These are phyloP conservation scores for Pseudofabraea citricarpa DNA, from an alignment of 2,329 filamentous ascomycete genomes.

Conservation along the genomic window DNA sequence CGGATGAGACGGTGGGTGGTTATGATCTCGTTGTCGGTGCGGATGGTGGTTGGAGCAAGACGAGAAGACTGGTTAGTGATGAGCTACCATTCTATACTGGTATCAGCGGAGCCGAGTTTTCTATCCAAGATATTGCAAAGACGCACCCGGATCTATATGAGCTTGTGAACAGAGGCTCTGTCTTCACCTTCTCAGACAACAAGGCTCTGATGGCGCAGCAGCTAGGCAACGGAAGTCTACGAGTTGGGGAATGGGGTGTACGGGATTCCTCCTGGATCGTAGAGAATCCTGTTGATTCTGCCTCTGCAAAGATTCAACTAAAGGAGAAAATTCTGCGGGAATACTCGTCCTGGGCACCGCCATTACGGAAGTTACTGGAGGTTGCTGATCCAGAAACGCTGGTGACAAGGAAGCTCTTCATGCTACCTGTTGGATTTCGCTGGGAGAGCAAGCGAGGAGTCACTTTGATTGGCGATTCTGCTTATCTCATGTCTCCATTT, in stretches of 20 bases:
- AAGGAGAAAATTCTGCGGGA: neutral
- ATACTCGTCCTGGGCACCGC: neutral
- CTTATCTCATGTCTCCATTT: conserved; percentile 39
- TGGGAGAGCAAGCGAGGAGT: conserved; percentile 24
- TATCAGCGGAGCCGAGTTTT: neutral
- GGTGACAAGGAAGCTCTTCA: conserved; percentile 2
- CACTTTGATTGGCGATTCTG: conserved; percentile 42
- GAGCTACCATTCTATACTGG: conserved; percentile 32
- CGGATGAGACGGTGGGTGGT: too few species aligned
- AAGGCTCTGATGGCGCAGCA: conserved; percentile 23
- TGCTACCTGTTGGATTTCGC: conserved; percentile 4
- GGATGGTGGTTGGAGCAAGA: conserved; percentile 32
- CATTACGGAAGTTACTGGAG: conserved; percentile 8
- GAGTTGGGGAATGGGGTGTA: conserved; percentile 15
- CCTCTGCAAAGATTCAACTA: neutral
- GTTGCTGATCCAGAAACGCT: conserved; percentile 18
- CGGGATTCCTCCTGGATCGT: too few species aligned
- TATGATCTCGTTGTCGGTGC: conserved; percentile 33
- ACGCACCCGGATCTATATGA: conserved; percentile 19
- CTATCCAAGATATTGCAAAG: conserved; percentile 15
- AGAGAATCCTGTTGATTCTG: neutral
- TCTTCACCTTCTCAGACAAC: conserved; percentile 17
- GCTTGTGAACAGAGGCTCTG: conserved; percentile 20
- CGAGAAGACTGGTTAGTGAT: conserved; percentile 25
- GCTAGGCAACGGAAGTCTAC: conserved; percentile 16